Percentiles rank a stretch among this genome's conserved stretches.
These are phyloP conservation scores for Heliocybe sulcata DNA, from an alignment of 1,284 basidiomycete species.

Conservation along the genomic window DNA sequence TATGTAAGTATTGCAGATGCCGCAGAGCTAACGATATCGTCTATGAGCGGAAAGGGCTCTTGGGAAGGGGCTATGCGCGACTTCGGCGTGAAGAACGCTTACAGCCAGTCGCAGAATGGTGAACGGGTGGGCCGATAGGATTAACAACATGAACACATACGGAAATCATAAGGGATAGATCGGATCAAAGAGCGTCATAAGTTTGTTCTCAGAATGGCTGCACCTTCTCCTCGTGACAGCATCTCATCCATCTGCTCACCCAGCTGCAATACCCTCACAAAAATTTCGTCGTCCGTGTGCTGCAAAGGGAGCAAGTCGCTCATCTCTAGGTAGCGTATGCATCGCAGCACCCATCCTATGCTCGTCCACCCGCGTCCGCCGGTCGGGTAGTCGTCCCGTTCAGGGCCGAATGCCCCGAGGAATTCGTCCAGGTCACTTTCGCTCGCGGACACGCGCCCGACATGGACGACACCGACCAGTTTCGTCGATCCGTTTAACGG, in stretches of 20 bases:
- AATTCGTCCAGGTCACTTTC: constrained; percentile 1
- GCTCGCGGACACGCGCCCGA: background rate
- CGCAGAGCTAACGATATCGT: too few relatives aligned
- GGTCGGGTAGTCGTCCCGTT: background rate
- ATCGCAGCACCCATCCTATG: background rate
- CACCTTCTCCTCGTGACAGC: background rate
- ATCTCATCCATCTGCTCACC: background rate
- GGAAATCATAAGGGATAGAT: background rate
- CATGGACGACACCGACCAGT: constrained; percentile 1
- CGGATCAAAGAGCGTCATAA: background rate
- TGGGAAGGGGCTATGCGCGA: too few relatives aligned
- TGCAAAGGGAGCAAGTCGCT: background rate
- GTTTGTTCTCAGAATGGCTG: background rate
- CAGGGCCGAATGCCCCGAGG: background rate
- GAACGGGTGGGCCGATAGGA: background rate
- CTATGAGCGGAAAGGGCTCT: too few relatives aligned
- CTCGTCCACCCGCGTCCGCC: constrained; percentile 1
- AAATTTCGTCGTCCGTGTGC: background rate
- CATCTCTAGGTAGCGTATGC: constrained; percentile 1
- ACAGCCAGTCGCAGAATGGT: too few relatives aligned
- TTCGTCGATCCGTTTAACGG: background rate
- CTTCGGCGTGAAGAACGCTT: too few relatives aligned
- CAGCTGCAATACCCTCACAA: background rate
- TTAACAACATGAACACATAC: background rate
- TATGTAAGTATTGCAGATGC: too few relatives aligned